These are phyloP conservation scores for Termitomyces sp. DNA, from an alignment of 768 basidiomycete species.

Conservation along the genomic window DNA sequence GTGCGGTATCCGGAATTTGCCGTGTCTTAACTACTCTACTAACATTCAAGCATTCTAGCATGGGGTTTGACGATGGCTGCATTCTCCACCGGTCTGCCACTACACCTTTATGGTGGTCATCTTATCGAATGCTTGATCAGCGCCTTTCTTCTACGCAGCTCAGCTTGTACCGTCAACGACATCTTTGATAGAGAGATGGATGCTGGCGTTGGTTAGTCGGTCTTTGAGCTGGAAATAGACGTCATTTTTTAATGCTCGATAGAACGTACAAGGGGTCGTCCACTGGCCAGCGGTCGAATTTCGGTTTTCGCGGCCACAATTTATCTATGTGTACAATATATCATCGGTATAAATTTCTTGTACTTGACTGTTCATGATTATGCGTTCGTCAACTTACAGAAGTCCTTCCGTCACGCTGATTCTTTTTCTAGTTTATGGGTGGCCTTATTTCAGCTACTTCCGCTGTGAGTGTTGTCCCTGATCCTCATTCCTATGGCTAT, in stretches of 20 bases:
- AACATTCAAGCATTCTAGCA: slow-evolving; percentile 18
- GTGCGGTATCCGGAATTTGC: slow-evolving; percentile 18
- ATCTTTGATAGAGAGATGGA: slow-evolving; percentile 49
- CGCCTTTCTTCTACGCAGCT: slow-evolving; percentile 38
- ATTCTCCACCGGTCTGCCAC: slow-evolving; percentile 25
- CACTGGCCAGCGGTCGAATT: slow-evolving; percentile 43
- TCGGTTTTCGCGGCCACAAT: slow-evolving; percentile 34
- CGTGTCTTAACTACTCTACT: background rate
- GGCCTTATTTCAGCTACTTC: slow-evolving; percentile 39
- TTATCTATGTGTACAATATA: slow-evolving; percentile 36
- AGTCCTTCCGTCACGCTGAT: background rate
- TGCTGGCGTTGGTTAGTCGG: slow-evolving; percentile 40
- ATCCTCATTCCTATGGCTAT: background rate
- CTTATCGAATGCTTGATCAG: slow-evolving; percentile 30
- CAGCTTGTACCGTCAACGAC: slow-evolving; percentile 52
- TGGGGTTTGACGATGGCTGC: slow-evolving; percentile 51
- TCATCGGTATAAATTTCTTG: slow-evolving; percentile 34
- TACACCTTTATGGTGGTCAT: slow-evolving; percentile 22
- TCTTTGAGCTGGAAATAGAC: background rate
- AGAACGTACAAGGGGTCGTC: slow-evolving; percentile 46
- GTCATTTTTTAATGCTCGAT: background rate
- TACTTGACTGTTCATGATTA: slow-evolving; percentile 12
- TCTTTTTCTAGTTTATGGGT: slow-evolving; percentile 24
- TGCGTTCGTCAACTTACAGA: slow-evolving; percentile 11
- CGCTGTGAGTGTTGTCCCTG: slow-evolving; percentile 28